Base-by-base conservation (phyloP, 352 stramenopile species). In the Pythium vanterpoolii region DNA sequence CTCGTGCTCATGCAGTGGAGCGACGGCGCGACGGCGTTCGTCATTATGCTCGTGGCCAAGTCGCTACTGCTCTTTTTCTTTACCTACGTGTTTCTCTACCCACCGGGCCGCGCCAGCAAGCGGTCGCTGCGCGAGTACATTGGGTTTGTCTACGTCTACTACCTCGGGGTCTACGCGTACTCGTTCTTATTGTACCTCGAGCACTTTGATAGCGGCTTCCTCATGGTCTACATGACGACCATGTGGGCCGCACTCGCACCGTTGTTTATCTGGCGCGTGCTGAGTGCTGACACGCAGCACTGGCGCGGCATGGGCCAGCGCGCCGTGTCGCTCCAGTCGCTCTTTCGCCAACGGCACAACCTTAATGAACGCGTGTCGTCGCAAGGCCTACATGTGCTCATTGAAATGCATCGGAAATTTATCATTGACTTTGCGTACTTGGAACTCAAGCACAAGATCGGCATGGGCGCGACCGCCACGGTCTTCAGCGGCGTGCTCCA, bases 391-490 rank as follows among this genome's bases (percentile, higher is more conserved):
- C 75, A 88, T 52, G 66, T 90, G 46, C 63, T 92, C 10, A 81
- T 86, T 40, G 73, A 90, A 50, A 86, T 87, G 74, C 70, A 90
- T 40, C 76, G 75, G 27, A 83, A 86, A 52, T 74, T 80, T 39
- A 83, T 90, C 38, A 85, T 94, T 26, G 82, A 94, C 60, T 94
- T 92, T 54, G 76, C 76, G 2, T 67, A 86, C 54, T 59, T 94
- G 6, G 59, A 89, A 23, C 47, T 91, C n/a, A 56, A 79, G 42
- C 62, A 64, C 5, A 66, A 76, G 46, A 87, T 94, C 23, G 60
- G 51, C 36, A 47, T 33, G 7, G 83, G 83, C 24, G 62, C 79
- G 34, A 90, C 64, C 47, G 76, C 84, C 1, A 62, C 76, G 2
- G 84, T 93, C 30, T 92, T 88, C 56, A 69, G 70, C 44, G 85